Evolutionary conservation across 495 filamentous ascomycete genomes (phyloP).

Genomic region (Patellaria atrata): DNA sequence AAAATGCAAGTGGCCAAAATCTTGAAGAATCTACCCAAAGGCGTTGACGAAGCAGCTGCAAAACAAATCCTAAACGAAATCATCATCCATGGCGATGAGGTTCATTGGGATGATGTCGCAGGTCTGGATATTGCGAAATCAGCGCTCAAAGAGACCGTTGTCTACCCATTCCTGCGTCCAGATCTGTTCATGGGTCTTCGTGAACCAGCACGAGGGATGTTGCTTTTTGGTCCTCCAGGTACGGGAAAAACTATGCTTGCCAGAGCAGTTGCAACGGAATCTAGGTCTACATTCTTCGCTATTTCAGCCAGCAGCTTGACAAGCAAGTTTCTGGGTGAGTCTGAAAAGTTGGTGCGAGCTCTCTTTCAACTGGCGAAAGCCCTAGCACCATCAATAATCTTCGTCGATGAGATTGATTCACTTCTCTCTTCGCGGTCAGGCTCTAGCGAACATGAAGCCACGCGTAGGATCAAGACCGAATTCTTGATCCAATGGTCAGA

Average conservation of each 20-base stretch:
- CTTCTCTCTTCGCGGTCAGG: constrained; percentile 73
- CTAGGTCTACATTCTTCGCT: constrained; percentile 90
- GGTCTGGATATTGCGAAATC: constrained; percentile 83
- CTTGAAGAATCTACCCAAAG: constrained; percentile 61
- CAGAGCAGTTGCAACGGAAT: constrained; percentile 87
- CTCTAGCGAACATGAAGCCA: constrained; percentile 81
- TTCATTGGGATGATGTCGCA: constrained; percentile 90
- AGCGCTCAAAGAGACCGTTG: constrained; percentile 87
- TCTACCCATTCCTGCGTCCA: constrained; percentile 92
- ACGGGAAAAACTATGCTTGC: constrained; percentile 99
- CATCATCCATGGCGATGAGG: constrained; percentile 84
- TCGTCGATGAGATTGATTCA: constrained; percentile 98
- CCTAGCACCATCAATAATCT: constrained; percentile 91
- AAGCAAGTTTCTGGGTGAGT: constrained; percentile 92
- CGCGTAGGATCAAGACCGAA: constrained; percentile 89
- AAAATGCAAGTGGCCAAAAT: constrained; percentile 43
- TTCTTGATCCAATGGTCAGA: constrained; percentile 98
- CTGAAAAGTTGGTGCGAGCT: constrained; percentile 89
- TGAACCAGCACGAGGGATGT: constrained; percentile 88
- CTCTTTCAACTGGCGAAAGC: constrained; percentile 82
- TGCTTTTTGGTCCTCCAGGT: constrained; percentile 90
- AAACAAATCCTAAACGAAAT: constrained; percentile 94
- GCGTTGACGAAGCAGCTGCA: constrained; percentile 67
- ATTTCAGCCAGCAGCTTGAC: constrained; percentile 90
- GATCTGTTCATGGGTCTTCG: constrained; percentile 92